Percentiles rank a stretch among this genome's conserved stretches.
Evolutionary conservation across 2,329 filamentous ascomycete species (phyloP).

Genomic region (Neopestalotiopsis clavispora): DNA sequence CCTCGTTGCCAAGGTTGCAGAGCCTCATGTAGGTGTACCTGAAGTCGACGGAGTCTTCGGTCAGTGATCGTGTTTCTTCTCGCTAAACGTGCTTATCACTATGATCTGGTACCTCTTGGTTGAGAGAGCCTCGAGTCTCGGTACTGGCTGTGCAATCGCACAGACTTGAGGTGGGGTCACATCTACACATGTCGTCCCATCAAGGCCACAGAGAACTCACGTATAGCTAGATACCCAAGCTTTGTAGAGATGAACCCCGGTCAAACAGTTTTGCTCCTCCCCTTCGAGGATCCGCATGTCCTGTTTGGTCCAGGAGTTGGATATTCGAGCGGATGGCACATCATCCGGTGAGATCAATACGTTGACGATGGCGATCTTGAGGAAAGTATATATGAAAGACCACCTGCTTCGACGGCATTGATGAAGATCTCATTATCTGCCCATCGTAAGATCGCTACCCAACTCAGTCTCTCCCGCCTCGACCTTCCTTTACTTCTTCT

Average conservation of each 20-base stretch:
- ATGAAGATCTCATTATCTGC: slow-evolving; percentile 12
- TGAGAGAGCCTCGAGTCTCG: neutral
- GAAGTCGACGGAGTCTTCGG: no score
- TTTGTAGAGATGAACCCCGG: neutral
- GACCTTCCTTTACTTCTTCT: slow-evolving; percentile 8
- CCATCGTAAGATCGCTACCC: slow-evolving; percentile 12
- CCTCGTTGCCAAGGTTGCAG: neutral
- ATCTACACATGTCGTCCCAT: neutral
- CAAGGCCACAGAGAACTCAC: neutral
- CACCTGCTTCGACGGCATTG: slow-evolving; percentile 2
- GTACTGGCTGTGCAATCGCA: neutral
- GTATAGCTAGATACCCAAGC: neutral
- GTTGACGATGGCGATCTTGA: slow-evolving; percentile 4
- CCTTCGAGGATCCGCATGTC: neutral
- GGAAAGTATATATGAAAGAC: slow-evolving; percentile 16
- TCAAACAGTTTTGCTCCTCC: neutral
- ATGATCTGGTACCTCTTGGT: neutral
- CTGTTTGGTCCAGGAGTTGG: neutral
- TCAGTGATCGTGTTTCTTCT: neutral
- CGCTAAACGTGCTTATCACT: neutral
- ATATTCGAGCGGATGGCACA: slow-evolving; percentile 14
- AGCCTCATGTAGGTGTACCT: neutral
- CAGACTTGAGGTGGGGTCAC: slow-evolving; percentile 1
- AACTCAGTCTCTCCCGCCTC: slow-evolving; percentile 12
- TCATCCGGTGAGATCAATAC: slow-evolving; percentile 18